phyloP scores from a whole-genome alignment of 768 basidiomycete species.

The Tricholoma furcatifolium region DNA sequence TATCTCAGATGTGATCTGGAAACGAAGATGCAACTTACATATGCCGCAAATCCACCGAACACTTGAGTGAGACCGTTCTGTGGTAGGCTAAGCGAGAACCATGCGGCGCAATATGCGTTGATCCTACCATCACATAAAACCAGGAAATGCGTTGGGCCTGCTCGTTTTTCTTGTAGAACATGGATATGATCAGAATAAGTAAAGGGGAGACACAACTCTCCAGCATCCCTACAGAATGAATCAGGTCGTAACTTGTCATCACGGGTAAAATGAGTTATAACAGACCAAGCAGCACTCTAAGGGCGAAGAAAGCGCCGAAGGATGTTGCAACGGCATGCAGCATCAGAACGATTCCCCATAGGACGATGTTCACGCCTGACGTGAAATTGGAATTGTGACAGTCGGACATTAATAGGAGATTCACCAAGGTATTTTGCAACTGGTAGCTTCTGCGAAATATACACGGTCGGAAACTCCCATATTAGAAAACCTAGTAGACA shows the following conservation, averaged over 20 bases:
- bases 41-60: slow-evolving; percentile 66
- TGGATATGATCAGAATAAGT: slow-evolving; percentile 59
- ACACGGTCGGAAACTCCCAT: slow-evolving; percentile 67
- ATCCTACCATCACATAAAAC: slow-evolving; percentile 64
- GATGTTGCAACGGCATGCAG: slow-evolving; percentile 55
- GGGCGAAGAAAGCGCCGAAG: slow-evolving; percentile 61
- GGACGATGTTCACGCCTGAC: slow-evolving; percentile 52
- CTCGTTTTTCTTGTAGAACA: slow-evolving; percentile 71
- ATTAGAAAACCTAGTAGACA: slow-evolving; percentile 49
- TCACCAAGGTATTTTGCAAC: slow-evolving; percentile 63
- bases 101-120: background rate
- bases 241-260: background rate
- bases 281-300: slow-evolving; percentile 59
- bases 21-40: slow-evolving; percentile 33
- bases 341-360: slow-evolving; percentile 62
- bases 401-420: slow-evolving; percentile 1
- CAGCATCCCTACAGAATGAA: slow-evolving; percentile 49
- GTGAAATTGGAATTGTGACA: background rate
- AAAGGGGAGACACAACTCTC: slow-evolving; percentile 66
- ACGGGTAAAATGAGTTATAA: background rate
- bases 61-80: slow-evolving; percentile 60
- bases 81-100: background rate
- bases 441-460: slow-evolving; percentile 59
- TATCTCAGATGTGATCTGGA: background rate
- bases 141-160: slow-evolving; percentile 61